phyloP scores from a whole-genome alignment of 768 basidiomycete genomes.

The Amanita fuliginea region DNA sequence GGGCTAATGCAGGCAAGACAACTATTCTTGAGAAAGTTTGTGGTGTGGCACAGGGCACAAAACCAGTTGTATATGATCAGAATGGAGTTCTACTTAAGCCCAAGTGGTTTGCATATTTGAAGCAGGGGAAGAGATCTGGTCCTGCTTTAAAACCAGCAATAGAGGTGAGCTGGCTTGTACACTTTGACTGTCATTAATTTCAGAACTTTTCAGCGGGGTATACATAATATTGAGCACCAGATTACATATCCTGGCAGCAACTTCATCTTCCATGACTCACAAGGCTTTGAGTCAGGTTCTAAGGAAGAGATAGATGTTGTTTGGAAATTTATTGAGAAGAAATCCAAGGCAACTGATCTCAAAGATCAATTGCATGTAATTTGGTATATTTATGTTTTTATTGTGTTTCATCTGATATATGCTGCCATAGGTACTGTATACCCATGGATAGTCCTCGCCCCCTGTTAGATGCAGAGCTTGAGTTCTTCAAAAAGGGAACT shows the following conservation, averaged over 20 bases:
- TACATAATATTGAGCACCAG: constrained; percentile 18
- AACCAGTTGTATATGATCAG: constrained; percentile 12
- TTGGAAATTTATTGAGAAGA: too few relatives aligned
- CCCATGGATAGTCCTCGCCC: neutral
- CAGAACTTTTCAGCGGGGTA: constrained; percentile 17
- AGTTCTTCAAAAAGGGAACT: neutral
- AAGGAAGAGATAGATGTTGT: neutral
- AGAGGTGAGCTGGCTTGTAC: neutral
- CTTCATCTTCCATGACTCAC: constrained; percentile 25
- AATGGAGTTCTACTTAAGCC: neutral
- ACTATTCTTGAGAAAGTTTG: neutral
- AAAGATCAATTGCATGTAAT: neutral
- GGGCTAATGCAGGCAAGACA: constrained; percentile 10
- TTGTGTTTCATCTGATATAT: neutral
- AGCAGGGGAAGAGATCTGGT: neutral
- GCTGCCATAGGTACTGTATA: neutral
- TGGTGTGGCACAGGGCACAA: constrained; percentile 18
- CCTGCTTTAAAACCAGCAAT: neutral
- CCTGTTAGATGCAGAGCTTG: neutral
- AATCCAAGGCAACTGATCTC: too few relatives aligned
- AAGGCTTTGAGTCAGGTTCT: constrained; percentile 27
- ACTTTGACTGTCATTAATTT: neutral
- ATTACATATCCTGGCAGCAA: too few relatives aligned
- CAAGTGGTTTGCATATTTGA: neutral
- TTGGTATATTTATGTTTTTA: neutral